Base-by-base conservation (phyloP, 2,329 filamentous ascomycete species). In the Botrytis byssoidea region DNA sequence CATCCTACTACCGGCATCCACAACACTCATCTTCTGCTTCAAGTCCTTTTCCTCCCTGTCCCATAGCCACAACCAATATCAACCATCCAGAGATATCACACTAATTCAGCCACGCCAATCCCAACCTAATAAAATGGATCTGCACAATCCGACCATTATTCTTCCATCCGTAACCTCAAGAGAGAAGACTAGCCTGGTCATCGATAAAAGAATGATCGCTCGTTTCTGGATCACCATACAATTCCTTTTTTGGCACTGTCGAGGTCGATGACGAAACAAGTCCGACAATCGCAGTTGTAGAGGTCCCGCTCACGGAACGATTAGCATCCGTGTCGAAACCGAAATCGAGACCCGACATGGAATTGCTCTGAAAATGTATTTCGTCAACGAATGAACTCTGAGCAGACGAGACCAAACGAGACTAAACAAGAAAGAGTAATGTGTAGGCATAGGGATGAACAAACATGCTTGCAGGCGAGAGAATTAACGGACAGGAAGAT, bases 151-250 rank as follows among this genome's bases (percentile, higher is more conserved):
- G 66, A 57, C 14, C 22, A 40, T 61, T 61, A 40, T 37, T n/a
- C 48, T 61, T 25, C 59, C 7, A 37, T 22, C 35, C 7, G 59
- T 61, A 40, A 61, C n/a, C 48, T 79, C 66, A 80, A 70, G 78
- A 80, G 72, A 80, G 76, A 74, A 78, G 76, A 74, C 75, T 79
- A 63, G 78, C 78, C 60, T 78, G 75, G 42, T 80, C 78, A 72
- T 80, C 79, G 40, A 76, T 77, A 63, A 79, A 60, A 44, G 73
- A 77, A 40, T 72, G 73, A 63, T 70, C 70, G 22, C 74, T 65
- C 40, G 37, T 48, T n/a, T 70, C 48, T 61, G 76, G 74, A 37
- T 75, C 73, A 48, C 60, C 60, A 46, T 63, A 68, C 40, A 75
- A 46, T 57, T 74, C 75, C 40, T 40, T 60, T 32, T 32, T n/a